Conservation (phyloP, 768 basidiomycete species). For the Boletellus sp. region DNA sequence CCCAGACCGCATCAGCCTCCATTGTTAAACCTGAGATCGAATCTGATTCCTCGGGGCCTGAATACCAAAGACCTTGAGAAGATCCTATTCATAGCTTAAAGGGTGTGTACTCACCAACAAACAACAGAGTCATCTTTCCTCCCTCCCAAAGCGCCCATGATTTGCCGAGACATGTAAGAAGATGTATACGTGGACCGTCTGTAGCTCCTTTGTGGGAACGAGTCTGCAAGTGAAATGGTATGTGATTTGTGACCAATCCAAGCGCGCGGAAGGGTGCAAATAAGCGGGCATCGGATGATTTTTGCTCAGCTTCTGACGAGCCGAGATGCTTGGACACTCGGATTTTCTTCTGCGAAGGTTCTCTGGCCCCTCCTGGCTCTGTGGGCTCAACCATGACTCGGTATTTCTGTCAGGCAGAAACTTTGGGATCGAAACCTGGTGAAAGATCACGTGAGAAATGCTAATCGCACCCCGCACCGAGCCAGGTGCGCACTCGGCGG, state of each 20-base stretch:
- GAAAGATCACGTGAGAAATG: slow-evolving; percentile 12
- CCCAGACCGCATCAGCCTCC: slow-evolving; percentile 87
- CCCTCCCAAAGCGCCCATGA: slow-evolving; percentile 98
- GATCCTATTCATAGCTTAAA: not conserved
- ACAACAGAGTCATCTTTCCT: slow-evolving; percentile 85
- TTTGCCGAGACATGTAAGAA: slow-evolving; percentile 83
- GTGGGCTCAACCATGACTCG: slow-evolving; percentile 17
- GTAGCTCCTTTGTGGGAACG: slow-evolving; percentile 81
- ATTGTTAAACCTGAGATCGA: slow-evolving; percentile 74
- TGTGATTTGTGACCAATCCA: slow-evolving; percentile 88
- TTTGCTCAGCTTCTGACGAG: slow-evolving; percentile 3
- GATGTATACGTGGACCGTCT: slow-evolving; percentile 76
- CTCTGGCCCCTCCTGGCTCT: slow-evolving; percentile 12
- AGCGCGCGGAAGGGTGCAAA: slow-evolving; percentile 95
- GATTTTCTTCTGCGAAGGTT: slow-evolving; percentile 26
- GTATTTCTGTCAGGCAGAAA: not conserved
- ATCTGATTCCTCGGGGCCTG: slow-evolving; percentile 79
- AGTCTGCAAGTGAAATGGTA: slow-evolving; percentile 85
- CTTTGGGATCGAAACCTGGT: not conserved
- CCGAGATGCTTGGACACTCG: slow-evolving; percentile 9
- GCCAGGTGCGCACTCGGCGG: no score
- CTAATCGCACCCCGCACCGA: slow-evolving; percentile 30
- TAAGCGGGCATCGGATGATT: slow-evolving; percentile 36
- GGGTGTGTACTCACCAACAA: slow-evolving; percentile 68
- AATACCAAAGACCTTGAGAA: slow-evolving; percentile 1